Conservation (phyloP, 495 filamentous ascomycete species). For the Melanomma pulvis-pyrius region DNA sequence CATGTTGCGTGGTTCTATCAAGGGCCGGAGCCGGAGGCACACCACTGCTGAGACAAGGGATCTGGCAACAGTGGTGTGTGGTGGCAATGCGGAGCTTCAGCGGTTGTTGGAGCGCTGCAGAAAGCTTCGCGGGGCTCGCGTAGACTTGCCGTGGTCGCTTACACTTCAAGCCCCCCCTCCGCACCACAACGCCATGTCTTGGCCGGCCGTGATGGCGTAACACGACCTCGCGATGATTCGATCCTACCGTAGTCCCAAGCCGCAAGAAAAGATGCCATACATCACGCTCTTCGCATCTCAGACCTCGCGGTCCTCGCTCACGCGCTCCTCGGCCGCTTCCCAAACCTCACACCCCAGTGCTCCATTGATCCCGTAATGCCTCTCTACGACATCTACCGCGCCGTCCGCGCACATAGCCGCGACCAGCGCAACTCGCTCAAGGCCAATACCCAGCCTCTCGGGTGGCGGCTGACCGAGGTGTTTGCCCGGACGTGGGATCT, state of each 20-base stretch:
- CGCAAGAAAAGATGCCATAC: neutral
- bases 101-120: neutral
- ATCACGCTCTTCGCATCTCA: neutral
- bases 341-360: neutral
- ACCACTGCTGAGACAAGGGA: neutral
- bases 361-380: constrained; percentile 18
- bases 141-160: neutral
- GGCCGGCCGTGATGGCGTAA: constrained; percentile 9
- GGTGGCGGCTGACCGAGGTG: constrained; percentile 34
- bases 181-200: constrained; percentile 9
- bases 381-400: constrained; percentile 30
- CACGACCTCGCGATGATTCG: constrained; percentile 8
- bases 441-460: constrained; percentile 19
- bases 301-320: neutral
- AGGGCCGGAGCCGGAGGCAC: neutral
- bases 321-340: neutral
- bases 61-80: neutral
- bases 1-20: constrained; percentile 56
- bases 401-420: constrained; percentile 29
- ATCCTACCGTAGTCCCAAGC: neutral
- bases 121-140: neutral
- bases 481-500: constrained; percentile 59
- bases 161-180: neutral
- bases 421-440: constrained; percentile 27
- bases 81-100: too few species aligned